Conservation (phyloP, 83 land plant genomes). For the Thuja plicata region DNA sequence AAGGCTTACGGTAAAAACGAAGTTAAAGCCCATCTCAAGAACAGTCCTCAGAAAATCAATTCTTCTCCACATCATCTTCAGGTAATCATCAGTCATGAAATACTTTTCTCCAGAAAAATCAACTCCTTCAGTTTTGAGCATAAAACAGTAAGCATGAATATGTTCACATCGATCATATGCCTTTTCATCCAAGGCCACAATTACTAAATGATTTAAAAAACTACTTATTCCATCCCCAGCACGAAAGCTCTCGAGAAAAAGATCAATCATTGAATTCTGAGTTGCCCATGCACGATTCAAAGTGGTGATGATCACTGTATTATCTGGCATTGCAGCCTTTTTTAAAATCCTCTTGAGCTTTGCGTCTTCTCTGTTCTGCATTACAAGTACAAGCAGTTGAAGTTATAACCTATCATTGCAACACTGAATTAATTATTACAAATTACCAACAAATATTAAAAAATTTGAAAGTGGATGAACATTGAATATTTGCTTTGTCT, state of each 20-base stretch:
- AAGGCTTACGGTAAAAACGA: conserved; percentile 64
- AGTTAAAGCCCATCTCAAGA: conserved; percentile 63
- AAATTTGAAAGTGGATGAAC: not conserved
- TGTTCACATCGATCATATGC: conserved; percentile 57
- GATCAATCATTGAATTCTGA: conserved; percentile 54
- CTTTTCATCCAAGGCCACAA: conserved; percentile 44
- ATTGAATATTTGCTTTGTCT: not conserved
- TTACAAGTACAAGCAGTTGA: not conserved
- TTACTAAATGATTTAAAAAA: conserved; percentile 43
- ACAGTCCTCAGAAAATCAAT: conserved; percentile 60
- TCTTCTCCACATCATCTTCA: conserved; percentile 86
- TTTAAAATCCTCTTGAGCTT: not conserved
- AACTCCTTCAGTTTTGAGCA: conserved; percentile 41
- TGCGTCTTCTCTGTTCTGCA: conserved; percentile 11
- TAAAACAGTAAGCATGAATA: conserved; percentile 41
- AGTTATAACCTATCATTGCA: not conserved
- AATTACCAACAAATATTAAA: not conserved
- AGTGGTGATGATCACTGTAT: conserved; percentile 49
- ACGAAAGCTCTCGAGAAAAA: conserved; percentile 65
- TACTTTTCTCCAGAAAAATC: conserved; percentile 57
- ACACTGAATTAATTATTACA: not conserved
- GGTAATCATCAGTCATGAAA: conserved; percentile 59
- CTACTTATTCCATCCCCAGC: conserved; percentile 31
- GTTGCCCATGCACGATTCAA: conserved; percentile 61
- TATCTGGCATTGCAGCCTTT: conserved; percentile 43